A percentile compares a stretch with the other conserved stretches of the same genome.
phyloP scores from a whole-genome alignment of 192 early-diverging fungal genomes.

The Diversispora eburnea region DNA sequence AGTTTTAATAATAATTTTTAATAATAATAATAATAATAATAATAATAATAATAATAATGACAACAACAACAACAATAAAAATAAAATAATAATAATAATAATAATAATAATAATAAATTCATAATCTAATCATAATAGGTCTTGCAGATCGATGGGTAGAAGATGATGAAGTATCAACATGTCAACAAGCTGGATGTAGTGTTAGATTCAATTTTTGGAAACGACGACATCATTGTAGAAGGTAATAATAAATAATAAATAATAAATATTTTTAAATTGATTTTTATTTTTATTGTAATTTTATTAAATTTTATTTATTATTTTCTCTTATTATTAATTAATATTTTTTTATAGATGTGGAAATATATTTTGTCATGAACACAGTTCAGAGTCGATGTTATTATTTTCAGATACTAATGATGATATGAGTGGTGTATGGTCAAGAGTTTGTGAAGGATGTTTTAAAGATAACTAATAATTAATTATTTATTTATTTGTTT shows the following conservation, averaged over 20 bases:
- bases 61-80: background rate
- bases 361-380: slow-evolving; percentile 24
- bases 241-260: slow-evolving; percentile 9
- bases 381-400: slow-evolving; percentile 25
- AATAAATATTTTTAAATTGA: background rate
- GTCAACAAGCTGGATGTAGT: slow-evolving; percentile 21
- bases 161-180: slow-evolving; percentile 24
- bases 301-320: background rate
- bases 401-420: slow-evolving; percentile 24
- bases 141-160: slow-evolving; percentile 27
- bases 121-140: background rate
- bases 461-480: slow-evolving; percentile 23
- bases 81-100: background rate
- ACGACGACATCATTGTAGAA: slow-evolving; percentile 27
- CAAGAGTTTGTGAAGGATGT: slow-evolving; percentile 27
- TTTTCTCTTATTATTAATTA: background rate
- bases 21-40: background rate
- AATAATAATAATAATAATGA: background rate
- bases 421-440: slow-evolving; percentile 28
- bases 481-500: too few species aligned
- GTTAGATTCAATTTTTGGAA: slow-evolving; percentile 25
- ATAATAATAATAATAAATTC: background rate
- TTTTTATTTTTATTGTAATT: background rate
- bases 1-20: background rate
- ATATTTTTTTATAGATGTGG: slow-evolving; percentile 23